A percentile compares a stretch with the other conserved stretches of the same genome.
These are phyloP conservation scores for Trichoderma reesei DNA, from an alignment of 495 filamentous ascomycete genomes.

Conservation along the genomic window DNA sequence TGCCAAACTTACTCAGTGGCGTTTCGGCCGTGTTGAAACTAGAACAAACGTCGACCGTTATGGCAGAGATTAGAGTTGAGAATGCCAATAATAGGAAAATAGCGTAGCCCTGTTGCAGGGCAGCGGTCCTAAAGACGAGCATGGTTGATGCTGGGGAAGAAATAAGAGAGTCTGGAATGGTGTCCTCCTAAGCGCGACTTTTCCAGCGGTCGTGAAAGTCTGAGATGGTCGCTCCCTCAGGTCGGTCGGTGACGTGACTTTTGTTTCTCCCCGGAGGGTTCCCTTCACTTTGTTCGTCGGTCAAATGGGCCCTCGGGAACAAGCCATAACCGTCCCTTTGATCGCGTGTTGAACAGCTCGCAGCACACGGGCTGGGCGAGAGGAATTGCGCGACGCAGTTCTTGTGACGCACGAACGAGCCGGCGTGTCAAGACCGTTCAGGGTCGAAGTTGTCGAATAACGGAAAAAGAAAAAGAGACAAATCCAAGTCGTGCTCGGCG, in stretches of 20 bases:
- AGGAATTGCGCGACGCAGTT: not conserved
- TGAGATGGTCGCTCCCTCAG: not conserved
- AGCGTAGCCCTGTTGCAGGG: not conserved
- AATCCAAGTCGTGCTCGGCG: not conserved
- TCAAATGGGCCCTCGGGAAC: not conserved
- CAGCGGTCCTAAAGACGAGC: not conserved
- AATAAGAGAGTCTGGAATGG: not conserved
- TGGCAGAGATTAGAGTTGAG: constrained; percentile 15
- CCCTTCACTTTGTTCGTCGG: not conserved
- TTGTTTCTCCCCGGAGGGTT: not conserved
- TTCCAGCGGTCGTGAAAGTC: not conserved
- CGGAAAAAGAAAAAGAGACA: too few species aligned
- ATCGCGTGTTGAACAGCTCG: not conserved
- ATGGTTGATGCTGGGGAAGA: not conserved
- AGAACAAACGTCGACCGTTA: constrained; percentile 31
- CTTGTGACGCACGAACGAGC: not conserved
- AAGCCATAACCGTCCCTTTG: not conserved
- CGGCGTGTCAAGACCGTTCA: not conserved
- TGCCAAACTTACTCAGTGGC: constrained; percentile 21
- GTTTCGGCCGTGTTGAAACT: constrained; percentile 31
- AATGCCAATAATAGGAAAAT: constrained; percentile 14
- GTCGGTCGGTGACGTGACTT: not conserved
- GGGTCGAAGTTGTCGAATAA: not conserved
- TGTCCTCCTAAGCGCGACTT: not conserved
- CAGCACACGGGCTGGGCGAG: not conserved